Conservation (phyloP, 1,284 basidiomycete species). For the Melanopsichium pennsylvanicum region DNA sequence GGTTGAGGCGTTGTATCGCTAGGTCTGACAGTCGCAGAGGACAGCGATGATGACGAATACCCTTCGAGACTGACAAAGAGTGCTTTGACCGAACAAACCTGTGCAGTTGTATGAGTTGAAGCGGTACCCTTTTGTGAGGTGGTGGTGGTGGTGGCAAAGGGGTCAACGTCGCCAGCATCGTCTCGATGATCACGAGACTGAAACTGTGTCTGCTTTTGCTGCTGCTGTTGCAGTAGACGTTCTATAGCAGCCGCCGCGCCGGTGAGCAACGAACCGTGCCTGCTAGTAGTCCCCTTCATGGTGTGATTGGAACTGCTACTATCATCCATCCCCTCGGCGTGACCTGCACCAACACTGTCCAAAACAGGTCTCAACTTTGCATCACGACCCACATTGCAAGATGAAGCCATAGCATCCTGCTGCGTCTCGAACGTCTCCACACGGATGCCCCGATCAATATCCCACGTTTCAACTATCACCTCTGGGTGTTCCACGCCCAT, state of each 20-base stretch:
- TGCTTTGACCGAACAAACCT: constrained; percentile 36
- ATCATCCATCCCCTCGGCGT: constrained; percentile 5
- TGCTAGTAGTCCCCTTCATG: background rate
- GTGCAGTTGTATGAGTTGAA: background rate
- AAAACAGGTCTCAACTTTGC: constrained; percentile 14
- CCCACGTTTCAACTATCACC: constrained; percentile 59
- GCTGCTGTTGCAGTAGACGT: constrained; percentile 39
- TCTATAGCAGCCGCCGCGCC: constrained; percentile 56
- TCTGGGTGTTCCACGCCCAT: constrained; percentile 8
- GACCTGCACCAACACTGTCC: constrained; percentile 2
- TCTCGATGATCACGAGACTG: background rate
- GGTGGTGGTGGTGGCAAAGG: background rate
- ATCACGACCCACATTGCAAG: background rate
- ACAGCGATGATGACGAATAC: constrained; percentile 42
- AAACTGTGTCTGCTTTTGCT: constrained; percentile 3
- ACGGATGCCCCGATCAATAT: constrained; percentile 65
- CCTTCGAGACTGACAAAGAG: constrained; percentile 53
- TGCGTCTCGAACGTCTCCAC: constrained; percentile 60
- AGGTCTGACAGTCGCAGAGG: background rate
- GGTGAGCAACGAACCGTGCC: constrained; percentile 20
- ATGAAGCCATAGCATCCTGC: background rate
- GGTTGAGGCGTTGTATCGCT: background rate
- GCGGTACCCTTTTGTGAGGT: background rate
- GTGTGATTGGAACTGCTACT: constrained; percentile 6
- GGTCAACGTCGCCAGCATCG: constrained; percentile 2